Conservation (phyloP, 306 rosid genomes). For the Calophaca sinica region DNA sequence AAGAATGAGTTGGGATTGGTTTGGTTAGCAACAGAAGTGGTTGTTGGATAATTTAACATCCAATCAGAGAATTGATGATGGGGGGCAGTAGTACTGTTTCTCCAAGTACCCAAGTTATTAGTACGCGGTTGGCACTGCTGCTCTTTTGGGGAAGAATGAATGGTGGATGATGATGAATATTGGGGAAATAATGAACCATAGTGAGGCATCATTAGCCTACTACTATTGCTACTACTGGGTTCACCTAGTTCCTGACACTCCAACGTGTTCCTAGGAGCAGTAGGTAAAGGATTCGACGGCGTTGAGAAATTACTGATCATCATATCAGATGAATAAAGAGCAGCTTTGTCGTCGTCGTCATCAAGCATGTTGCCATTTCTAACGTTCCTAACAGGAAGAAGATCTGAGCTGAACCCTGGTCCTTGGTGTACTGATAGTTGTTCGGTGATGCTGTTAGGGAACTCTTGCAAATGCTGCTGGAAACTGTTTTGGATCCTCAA, state of each 20-base stretch:
- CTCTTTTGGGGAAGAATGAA: conserved; percentile 34
- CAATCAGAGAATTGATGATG: conserved; percentile 56
- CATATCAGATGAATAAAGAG: conserved; percentile 60
- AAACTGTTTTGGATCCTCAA: conserved; percentile 60
- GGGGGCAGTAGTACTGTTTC: conserved; percentile 18
- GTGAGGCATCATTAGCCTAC: conserved; percentile 24
- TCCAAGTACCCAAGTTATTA: conserved; percentile 48
- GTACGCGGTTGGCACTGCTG: not conserved
- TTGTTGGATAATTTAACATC: conserved; percentile 52
- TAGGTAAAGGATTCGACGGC: conserved; percentile 39
- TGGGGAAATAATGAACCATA: conserved; percentile 19
- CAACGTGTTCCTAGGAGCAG: conserved; percentile 41
- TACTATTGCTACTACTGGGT: too few species aligned
- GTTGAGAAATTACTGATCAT: conserved; percentile 50
- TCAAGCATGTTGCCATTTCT: conserved; percentile 58
- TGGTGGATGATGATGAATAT: conserved; percentile 11
- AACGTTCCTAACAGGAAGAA: conserved; percentile 43
- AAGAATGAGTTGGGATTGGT: conserved; percentile 40
- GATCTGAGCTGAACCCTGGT: conserved; percentile 48
- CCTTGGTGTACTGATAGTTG: conserved; percentile 46
- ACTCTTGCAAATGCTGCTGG: conserved; percentile 48
- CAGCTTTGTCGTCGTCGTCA: conserved; percentile 44
- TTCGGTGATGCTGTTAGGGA: conserved; percentile 46
- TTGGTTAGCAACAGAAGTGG: not conserved
- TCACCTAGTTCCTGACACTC: conserved; percentile 30